phyloP scores from a whole-genome alignment of 129 eudicot species.

The Flaveria bidentis region DNA sequence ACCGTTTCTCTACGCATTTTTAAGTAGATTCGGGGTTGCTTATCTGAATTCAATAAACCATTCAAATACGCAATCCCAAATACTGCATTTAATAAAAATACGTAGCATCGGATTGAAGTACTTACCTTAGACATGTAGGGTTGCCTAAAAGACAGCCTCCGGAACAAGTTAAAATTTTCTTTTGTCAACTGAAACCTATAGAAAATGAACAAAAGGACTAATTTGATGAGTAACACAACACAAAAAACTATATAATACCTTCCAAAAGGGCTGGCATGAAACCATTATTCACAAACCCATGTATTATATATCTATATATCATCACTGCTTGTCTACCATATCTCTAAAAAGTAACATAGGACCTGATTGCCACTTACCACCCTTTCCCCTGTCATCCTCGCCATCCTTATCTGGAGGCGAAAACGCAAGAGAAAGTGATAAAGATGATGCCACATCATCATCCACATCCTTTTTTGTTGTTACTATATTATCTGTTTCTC shows the following conservation, averaged over 20 bases:
- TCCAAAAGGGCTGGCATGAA: conserved; percentile 30
- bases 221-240: conserved; percentile 10
- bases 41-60: no score
- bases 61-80: no score
- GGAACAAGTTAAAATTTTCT: neutral
- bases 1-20: no score
- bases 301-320: conserved; percentile 32
- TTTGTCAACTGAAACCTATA: neutral
- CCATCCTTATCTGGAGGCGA: conserved; percentile 45
- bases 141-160: neutral
- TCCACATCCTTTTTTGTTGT: conserved; percentile 43
- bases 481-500: conserved; percentile 30
- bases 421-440: conserved; percentile 69
- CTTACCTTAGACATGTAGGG: no score
- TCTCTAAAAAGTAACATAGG: conserved; percentile 48
- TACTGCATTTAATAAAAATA: no score
- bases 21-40: no score
- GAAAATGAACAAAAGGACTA: conserved; percentile 12
- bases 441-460: conserved; percentile 40
- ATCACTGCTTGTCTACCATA: conserved; percentile 41
- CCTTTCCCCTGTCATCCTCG: conserved; percentile 16
- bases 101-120: no score
- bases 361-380: conserved; percentile 39
- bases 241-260: conserved; percentile 22
- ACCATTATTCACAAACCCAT: conserved; percentile 44